Percentiles rank a stretch among this genome's conserved stretches.
Evolutionary conservation across 768 basidiomycete species (phyloP).

Genomic region (Phylloporus scabripes): DNA sequence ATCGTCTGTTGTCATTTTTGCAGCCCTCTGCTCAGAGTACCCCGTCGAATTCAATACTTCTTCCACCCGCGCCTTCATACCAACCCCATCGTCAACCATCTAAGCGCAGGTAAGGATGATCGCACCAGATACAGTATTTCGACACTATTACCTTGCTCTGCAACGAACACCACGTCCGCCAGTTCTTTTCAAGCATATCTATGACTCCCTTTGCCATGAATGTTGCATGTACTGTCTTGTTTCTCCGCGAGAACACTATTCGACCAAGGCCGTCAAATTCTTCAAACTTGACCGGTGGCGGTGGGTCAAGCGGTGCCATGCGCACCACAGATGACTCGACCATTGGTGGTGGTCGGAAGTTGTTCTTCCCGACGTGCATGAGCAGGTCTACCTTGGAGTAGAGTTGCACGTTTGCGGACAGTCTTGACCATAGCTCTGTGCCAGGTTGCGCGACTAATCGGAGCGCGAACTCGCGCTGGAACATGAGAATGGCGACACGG

Average conservation of each 20-base stretch:
- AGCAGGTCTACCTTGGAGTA: slow-evolving; percentile 95
- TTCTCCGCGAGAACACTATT: slow-evolving; percentile 83
- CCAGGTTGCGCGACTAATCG: slow-evolving; percentile 84
- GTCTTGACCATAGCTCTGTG: slow-evolving; percentile 83
- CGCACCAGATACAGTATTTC: neutral
- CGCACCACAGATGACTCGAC: slow-evolving; percentile 93
- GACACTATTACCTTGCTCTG: slow-evolving; percentile 50
- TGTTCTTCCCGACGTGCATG: slow-evolving; percentile 95
- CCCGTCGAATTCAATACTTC: slow-evolving; percentile 66
- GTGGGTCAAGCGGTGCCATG: slow-evolving; percentile 87
- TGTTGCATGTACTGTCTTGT: slow-evolving; percentile 85
- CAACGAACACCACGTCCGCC: slow-evolving; percentile 86
- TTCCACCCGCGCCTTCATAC: slow-evolving; percentile 69
- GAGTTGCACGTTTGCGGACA: slow-evolving; percentile 95
- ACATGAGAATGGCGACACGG: slow-evolving; percentile 97
- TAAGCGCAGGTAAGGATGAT: slow-evolving; percentile 22
- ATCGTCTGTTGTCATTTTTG: slow-evolving; percentile 93
- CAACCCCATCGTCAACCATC: slow-evolving; percentile 64
- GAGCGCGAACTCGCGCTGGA: slow-evolving; percentile 96
- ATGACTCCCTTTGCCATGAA: slow-evolving; percentile 93
- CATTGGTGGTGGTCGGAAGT: slow-evolving; percentile 92
- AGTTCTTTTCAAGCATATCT: slow-evolving; percentile 91
- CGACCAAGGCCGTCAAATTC: slow-evolving; percentile 96
- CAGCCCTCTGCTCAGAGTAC: slow-evolving; percentile 71
- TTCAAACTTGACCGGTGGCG: slow-evolving; percentile 92